A percentile compares a stretch with the other conserved stretches of the same genome.
phyloP scores from a whole-genome alignment of 345 rosid species.

The Arabidopsis suecica region DNA sequence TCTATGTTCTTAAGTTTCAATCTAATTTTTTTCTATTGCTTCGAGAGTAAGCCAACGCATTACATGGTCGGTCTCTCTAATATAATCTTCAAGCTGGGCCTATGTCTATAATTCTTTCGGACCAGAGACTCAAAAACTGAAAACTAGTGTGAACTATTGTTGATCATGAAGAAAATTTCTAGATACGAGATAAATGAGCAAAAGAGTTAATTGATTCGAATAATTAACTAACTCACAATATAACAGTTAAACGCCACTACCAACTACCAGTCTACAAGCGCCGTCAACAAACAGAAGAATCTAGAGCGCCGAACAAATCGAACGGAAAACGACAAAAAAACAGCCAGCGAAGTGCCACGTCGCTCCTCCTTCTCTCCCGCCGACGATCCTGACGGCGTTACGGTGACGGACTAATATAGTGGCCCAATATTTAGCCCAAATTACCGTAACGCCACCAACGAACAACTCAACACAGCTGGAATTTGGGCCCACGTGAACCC shows the following conservation, averaged over 20 bases:
- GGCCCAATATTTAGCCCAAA: slow-evolving; percentile 39
- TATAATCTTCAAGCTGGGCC: slow-evolving; percentile 12
- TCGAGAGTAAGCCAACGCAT: slow-evolving; percentile 29
- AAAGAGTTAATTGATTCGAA: neutral
- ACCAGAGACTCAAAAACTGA: neutral
- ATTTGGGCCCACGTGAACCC: slow-evolving; percentile 42
- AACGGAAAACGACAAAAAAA: slow-evolving; percentile 42
- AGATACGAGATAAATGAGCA: no score
- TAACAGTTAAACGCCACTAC: slow-evolving; percentile 35
- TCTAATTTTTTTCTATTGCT: slow-evolving; percentile 7
- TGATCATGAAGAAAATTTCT: neutral
- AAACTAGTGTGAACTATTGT: neutral
- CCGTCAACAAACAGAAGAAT: slow-evolving; percentile 43
- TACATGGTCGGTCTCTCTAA: slow-evolving; percentile 22
- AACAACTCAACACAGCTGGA: slow-evolving; percentile 45
- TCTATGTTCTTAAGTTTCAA: neutral
- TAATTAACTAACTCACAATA: neutral
- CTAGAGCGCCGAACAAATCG: slow-evolving; percentile 46
- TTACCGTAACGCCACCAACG: slow-evolving; percentile 42
- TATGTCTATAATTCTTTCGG: no score
- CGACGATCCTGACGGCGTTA: slow-evolving; percentile 47
- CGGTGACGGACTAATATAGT: slow-evolving; percentile 14
- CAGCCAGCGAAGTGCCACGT: slow-evolving; percentile 44
- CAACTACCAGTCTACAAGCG: slow-evolving; percentile 31
- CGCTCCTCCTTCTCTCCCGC: slow-evolving; percentile 43